Conservation (phyloP, 2,329 filamentous ascomycete species). For the Pyricularia pennisetigena region DNA sequence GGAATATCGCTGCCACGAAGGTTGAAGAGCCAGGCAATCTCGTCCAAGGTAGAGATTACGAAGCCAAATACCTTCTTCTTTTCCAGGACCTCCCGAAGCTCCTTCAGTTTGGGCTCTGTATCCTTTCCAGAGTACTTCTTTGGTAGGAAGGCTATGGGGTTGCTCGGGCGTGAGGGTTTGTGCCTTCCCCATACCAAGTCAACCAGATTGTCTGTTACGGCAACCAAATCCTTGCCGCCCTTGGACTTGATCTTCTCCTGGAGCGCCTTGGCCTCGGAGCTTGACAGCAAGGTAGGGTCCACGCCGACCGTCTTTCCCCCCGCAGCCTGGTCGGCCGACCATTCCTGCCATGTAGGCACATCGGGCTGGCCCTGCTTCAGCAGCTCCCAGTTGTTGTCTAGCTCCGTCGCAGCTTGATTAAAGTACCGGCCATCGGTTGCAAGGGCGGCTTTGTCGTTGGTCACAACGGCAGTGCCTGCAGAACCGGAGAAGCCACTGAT, state of each 20-base stretch:
- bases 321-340: slow-evolving; percentile 78
- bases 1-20: slow-evolving; percentile 89
- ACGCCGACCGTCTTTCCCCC: slow-evolving; percentile 84
- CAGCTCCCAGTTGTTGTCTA: slow-evolving; percentile 84
- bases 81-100: slow-evolving; percentile 80
- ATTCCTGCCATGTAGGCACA: slow-evolving; percentile 96
- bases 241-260: slow-evolving; percentile 79
- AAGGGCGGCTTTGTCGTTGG: slow-evolving; percentile 74
- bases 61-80: slow-evolving; percentile 85
- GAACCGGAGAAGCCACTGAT: slow-evolving; percentile 94
- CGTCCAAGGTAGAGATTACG: slow-evolving; percentile 89
- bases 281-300: slow-evolving; percentile 79
- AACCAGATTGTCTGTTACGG: slow-evolving; percentile 75
- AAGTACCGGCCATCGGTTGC: slow-evolving; percentile 97
- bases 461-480: slow-evolving; percentile 85
- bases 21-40: slow-evolving; percentile 98
- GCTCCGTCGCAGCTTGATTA: slow-evolving; percentile 86
- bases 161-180: slow-evolving; percentile 64
- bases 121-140: slow-evolving; percentile 72
- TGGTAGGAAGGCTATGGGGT: slow-evolving; percentile 63
- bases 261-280: slow-evolving; percentile 53
- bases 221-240: slow-evolving; percentile 66
- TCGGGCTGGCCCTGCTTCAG: slow-evolving; percentile 90
- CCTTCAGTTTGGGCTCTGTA: slow-evolving; percentile 71
- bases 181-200: slow-evolving; percentile 77